Base-by-base conservation (phyloP, 106 monocot genomes). In the Dactylorhiza incarnata region DNA sequence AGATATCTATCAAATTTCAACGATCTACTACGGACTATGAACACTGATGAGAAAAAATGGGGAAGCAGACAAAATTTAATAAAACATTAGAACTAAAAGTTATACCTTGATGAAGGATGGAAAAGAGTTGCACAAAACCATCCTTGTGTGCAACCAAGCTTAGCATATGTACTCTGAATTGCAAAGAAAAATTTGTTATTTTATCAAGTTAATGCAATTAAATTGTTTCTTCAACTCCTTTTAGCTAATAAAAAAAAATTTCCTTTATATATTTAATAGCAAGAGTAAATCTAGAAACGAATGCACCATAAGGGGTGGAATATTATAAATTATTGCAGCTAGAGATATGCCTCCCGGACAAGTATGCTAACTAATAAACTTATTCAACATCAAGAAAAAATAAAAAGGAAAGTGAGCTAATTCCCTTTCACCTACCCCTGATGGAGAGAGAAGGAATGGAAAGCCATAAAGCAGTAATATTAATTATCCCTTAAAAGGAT, bases 31-130 rank as follows among this genome's bases (percentile, higher is more conserved):
- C 14, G 29, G 14, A 9, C 51, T 52, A 52, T 2, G 12, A 26
- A 65, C 10, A 26, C 20, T 12, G 24, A 65, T 65, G 65, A 65
- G 24, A 65, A 65, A 65, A 13, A 65, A 65, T 65, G 12, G 51
- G 65, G 63, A 7, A 65, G 12, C 5, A 26, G 13, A 29, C 10
- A 61, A 61, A 61, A 0, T 23, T 65, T 65, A 65, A 65, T 65
- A 65, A 29, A 65, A 29, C 3, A 26, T 25, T n/a, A 10, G 16
- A 45, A 7, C 69, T 45, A 43, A 49, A 72, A 24, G 23, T 25
- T 50, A 45, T 82, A 95, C 95, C 95, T 90, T 78, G 92, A 90
- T 72, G 91, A 89, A 81, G 84, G 80, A 76, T 95, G 86, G 62
- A 75, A 63, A 48, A 92, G 79, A 74, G 84, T 85, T 76, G 91